Percentiles rank a stretch among this genome's conserved stretches.
Evolutionary conservation across 2,329 filamentous ascomycete genomes (phyloP).

Genomic region (Colletotrichum costaricense): DNA sequence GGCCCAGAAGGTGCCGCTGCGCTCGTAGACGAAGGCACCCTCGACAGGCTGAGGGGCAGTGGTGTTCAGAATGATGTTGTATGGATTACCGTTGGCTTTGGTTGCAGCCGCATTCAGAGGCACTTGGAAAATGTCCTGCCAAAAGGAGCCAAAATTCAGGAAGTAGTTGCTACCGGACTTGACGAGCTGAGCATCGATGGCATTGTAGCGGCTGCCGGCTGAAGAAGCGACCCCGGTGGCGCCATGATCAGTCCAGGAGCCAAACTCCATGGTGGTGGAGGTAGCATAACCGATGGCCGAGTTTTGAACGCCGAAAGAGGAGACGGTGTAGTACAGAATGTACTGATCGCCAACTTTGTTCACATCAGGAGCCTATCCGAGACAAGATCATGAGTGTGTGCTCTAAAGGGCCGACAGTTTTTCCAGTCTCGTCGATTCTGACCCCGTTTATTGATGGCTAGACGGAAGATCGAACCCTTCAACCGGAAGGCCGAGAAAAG

Average conservation of each 20-base stretch:
- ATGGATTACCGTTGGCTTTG: slow-evolving; percentile 40
- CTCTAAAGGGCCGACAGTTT: not conserved
- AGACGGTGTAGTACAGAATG: slow-evolving; percentile 77
- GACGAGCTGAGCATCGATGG: slow-evolving; percentile 69
- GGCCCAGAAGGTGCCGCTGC: slow-evolving; percentile 70
- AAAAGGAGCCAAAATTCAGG: slow-evolving; percentile 77
- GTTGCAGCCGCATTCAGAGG: slow-evolving; percentile 53
- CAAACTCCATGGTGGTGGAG: slow-evolving; percentile 59
- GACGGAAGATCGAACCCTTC: no score
- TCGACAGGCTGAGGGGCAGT: slow-evolving; percentile 65
- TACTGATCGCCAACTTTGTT: slow-evolving; percentile 66
- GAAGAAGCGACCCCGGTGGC: slow-evolving; percentile 61
- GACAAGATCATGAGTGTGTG: not conserved
- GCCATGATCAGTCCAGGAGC: slow-evolving; percentile 71
- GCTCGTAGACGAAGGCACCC: slow-evolving; percentile 65
- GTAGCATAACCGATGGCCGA: slow-evolving; percentile 70
- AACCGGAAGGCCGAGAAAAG: not conserved
- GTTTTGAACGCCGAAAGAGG: slow-evolving; percentile 68
- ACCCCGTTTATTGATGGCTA: no score
- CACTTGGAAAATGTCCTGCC: slow-evolving; percentile 72
- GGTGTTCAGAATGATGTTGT: slow-evolving; percentile 65
- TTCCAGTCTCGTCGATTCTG: not conserved
- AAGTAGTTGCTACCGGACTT: slow-evolving; percentile 53
- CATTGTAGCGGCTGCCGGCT: slow-evolving; percentile 61
- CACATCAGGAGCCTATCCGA: slow-evolving; percentile 70